These are phyloP conservation scores for Amanita rimosa DNA, from an alignment of 768 basidiomycete genomes.

Conservation along the genomic window DNA sequence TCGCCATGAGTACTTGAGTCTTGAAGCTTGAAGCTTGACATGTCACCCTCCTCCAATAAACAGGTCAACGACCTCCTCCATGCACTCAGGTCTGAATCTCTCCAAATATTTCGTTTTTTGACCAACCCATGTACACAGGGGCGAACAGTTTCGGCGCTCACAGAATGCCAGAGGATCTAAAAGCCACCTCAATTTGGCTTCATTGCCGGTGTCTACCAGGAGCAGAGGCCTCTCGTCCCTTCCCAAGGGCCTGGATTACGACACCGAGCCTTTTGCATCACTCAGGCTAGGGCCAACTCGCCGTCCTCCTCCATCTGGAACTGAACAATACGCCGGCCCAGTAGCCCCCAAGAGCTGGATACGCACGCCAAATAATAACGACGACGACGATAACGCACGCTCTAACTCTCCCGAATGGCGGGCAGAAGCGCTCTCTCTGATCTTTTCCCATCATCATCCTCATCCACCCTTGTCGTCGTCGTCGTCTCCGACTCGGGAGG, in stretches of 20 bases:
- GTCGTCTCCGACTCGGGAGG: background rate
- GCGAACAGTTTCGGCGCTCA: conserved; percentile 58
- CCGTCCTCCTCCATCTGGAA: background rate
- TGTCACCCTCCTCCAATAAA: background rate
- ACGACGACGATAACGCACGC: conserved; percentile 17
- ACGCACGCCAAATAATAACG: conserved; percentile 9
- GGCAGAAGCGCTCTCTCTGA: conserved; percentile 39
- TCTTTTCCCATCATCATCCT: too few species aligned
- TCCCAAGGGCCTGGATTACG: conserved; percentile 23
- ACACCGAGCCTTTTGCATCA: conserved; percentile 4
- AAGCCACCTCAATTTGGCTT: conserved; percentile 16
- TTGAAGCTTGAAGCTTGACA: too few species aligned
- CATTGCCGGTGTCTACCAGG: conserved; percentile 9
- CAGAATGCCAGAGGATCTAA: conserved; percentile 40
- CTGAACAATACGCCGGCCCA: conserved; percentile 31
- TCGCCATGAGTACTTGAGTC: too few species aligned
- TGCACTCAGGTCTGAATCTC: conserved; percentile 32
- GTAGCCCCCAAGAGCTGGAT: conserved; percentile 51
- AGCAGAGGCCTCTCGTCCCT: conserved; percentile 33
- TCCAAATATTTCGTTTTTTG: background rate
- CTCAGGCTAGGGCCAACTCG: background rate
- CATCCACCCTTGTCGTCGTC: too few species aligned
- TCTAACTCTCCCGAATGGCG: conserved; percentile 32
- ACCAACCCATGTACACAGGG: conserved; percentile 24
- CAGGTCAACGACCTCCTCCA: conserved; percentile 40